These are phyloP conservation scores for Acacia melanoxylon DNA, from an alignment of 306 rosid species.

Conservation along the genomic window DNA sequence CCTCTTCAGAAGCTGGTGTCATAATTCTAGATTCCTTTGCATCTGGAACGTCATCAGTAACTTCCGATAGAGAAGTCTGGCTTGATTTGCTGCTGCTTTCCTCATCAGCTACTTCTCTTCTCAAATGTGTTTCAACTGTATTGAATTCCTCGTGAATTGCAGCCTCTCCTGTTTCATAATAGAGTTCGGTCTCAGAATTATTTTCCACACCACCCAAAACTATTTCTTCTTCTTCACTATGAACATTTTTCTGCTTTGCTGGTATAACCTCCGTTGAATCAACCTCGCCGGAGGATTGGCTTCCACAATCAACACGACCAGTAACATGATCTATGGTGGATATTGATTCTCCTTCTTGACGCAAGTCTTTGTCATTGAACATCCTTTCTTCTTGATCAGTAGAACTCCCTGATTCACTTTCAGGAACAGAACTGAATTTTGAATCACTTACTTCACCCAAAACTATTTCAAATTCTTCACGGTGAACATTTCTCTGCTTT, in stretches of 20 bases:
- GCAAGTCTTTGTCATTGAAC: constrained; percentile 54
- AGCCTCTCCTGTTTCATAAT: constrained; percentile 41
- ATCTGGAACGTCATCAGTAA: constrained; percentile 45
- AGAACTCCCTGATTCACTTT: constrained; percentile 78
- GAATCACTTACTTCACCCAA: constrained; percentile 48
- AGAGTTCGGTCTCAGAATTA: constrained; percentile 41
- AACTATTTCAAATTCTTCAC: constrained; percentile 57
- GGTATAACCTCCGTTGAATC: constrained; percentile 48
- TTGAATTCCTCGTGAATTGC: constrained; percentile 37
- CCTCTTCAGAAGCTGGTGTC: constrained; percentile 49
- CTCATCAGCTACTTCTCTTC: constrained; percentile 53
- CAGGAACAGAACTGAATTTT: constrained; percentile 88
- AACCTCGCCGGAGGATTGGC: constrained; percentile 51
- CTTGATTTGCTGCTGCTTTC: constrained; percentile 58
- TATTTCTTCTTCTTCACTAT: constrained; percentile 56
- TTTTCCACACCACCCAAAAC: constrained; percentile 60
- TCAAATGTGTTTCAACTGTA: constrained; percentile 39
- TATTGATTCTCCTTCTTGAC: constrained; percentile 49
- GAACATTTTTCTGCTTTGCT: constrained; percentile 42
- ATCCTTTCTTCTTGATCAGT: constrained; percentile 76
- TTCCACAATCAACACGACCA: constrained; percentile 49
- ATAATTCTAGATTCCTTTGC: constrained; percentile 47
- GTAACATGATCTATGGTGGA: constrained; percentile 49
- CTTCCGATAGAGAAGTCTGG: constrained; percentile 62
- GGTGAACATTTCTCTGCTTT: constrained; percentile 45